Evolutionary conservation across 108 stramenopile genomes (phyloP).

Genomic region (Skeletonema menzelii): DNA sequence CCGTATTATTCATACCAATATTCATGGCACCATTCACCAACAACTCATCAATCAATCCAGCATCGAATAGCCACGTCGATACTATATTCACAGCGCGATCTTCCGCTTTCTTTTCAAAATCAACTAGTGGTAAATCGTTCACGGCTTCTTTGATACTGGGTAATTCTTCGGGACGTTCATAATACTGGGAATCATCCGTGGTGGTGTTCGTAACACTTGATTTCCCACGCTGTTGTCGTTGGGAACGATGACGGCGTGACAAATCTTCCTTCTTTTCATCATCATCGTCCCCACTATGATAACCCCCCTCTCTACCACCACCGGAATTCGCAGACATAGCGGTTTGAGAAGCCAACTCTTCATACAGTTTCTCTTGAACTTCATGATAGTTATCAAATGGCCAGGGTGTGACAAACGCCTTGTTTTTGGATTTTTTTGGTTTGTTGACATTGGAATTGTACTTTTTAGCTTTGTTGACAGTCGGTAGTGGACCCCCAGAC

Average conservation of each 20-base stretch:
- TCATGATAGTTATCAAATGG: constrained; percentile 88
- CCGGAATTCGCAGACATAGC: constrained; percentile 11
- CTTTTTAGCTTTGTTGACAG: background rate
- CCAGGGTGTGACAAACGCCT: constrained; percentile 55
- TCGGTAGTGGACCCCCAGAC: background rate
- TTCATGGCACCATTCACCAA: constrained; percentile 70
- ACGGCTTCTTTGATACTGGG: constrained; percentile 83
- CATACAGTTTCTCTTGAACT: constrained; percentile 72
- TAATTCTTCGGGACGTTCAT: constrained; percentile 76
- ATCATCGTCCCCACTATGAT: constrained; percentile 14
- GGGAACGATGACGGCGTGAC: background rate
- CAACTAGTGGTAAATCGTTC: constrained; percentile 57
- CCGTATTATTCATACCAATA: background rate
- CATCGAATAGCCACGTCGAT: constrained; percentile 86
- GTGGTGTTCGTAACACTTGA: background rate
- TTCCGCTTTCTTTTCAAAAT: constrained; percentile 87
- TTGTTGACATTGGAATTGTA: constrained; percentile 3
- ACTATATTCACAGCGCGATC: constrained; percentile 82
- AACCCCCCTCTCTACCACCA: constrained; percentile 32
- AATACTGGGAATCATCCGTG: constrained; percentile 26
- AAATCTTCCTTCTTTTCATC: constrained; percentile 29
- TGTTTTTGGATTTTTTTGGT: constrained; percentile 18
- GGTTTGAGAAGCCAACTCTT: constrained; percentile 53
- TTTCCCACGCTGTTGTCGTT: background rate
- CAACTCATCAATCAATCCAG: constrained; percentile 86